Evolutionary conservation across 2,329 filamentous ascomycete species (phyloP).

Genomic region (Colletotrichum siamense): DNA sequence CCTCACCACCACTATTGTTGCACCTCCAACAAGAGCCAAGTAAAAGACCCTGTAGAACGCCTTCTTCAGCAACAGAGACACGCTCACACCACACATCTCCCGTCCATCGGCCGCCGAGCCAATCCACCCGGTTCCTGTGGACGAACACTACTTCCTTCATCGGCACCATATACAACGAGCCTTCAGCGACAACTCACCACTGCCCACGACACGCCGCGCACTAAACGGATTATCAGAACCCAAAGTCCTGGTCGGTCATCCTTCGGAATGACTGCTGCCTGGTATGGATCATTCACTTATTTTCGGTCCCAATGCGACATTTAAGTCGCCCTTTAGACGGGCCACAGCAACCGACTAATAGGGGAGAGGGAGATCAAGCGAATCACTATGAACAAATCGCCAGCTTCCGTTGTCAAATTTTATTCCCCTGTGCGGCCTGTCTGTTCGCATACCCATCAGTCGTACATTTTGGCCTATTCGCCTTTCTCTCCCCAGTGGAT

Average conservation of each 20-base stretch:
- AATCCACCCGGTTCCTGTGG: background rate
- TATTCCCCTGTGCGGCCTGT: background rate
- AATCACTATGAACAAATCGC: background rate
- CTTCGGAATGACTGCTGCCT: background rate
- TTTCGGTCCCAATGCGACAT: background rate
- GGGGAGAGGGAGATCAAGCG: background rate
- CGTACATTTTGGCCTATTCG: background rate
- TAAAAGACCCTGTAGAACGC: background rate
- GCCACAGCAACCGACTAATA: background rate
- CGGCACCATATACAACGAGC: background rate
- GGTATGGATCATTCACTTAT: background rate
- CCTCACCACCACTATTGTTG: background rate
- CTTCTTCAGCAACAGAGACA: background rate
- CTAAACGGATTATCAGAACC: background rate
- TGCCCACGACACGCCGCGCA: background rate
- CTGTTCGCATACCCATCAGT: background rate
- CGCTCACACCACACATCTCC: background rate
- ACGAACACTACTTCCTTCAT: background rate
- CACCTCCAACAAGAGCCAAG: background rate
- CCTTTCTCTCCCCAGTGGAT: background rate
- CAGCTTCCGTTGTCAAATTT: background rate
- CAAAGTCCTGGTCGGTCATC: background rate
- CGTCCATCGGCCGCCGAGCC: background rate
- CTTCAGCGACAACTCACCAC: background rate
- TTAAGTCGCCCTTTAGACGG: background rate